phyloP scores from a whole-genome alignment of 257 asterid genomes.

The Mitragyna speciosa region DNA sequence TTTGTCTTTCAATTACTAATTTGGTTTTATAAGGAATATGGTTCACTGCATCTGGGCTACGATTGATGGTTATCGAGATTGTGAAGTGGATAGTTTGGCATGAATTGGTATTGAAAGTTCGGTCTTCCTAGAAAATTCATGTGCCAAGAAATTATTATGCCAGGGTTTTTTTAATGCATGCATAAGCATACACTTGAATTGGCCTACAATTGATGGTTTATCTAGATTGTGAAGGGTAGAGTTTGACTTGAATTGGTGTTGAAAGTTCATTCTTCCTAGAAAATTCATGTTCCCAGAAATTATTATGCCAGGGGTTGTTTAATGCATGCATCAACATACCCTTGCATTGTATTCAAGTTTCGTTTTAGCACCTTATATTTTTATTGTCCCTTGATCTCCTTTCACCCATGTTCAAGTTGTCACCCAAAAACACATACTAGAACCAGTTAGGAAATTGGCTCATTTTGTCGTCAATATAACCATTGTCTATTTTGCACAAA shows the following conservation, averaged over 20 bases:
- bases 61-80: background rate
- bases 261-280: background rate
- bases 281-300: background rate
- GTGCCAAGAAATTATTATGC: no score
- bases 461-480: background rate
- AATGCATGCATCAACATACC: background rate
- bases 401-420: background rate
- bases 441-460: no score
- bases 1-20: background rate
- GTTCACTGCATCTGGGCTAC: background rate
- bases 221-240: no score
- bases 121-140: no score
- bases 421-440: no score
- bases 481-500: background rate
- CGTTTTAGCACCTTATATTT: no score
- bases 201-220: background rate
- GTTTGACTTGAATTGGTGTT: background rate
- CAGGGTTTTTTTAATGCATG: no score
- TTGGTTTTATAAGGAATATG: background rate
- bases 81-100: background rate
- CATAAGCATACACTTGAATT: no score
- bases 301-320: background rate
- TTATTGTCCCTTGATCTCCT: no score
- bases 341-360: background rate
- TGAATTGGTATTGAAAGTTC: background rate